These are phyloP conservation scores for Dictyostelium gargantuum DNA, from an alignment of 208 protist species.

Conservation along the genomic window DNA sequence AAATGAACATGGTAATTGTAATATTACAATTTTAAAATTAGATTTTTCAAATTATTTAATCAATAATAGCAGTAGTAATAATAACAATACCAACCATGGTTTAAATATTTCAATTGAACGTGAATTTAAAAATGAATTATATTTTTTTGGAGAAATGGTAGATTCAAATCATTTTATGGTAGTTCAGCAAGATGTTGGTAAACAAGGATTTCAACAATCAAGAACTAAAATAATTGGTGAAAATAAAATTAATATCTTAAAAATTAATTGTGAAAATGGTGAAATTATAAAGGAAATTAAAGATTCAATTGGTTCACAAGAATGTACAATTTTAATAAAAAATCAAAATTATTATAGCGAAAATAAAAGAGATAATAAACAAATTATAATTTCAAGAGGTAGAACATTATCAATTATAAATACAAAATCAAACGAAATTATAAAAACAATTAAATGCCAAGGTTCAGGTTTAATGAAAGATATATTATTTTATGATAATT, in stretches of 20 bases:
- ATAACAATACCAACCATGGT: background rate
- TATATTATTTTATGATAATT: background rate
- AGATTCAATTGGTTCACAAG: background rate
- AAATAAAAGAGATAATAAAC: background rate
- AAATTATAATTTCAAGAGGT: background rate
- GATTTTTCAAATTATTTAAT: background rate
- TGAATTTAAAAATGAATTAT: background rate
- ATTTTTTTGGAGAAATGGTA: slow-evolving; percentile 20
- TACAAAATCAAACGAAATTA: no score
- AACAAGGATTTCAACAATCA: slow-evolving; percentile 5
- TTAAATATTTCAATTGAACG: background rate
- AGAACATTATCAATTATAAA: background rate
- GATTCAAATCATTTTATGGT: background rate
- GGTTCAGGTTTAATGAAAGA: slow-evolving; percentile 39
- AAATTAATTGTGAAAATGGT: background rate
- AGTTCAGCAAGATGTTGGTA: slow-evolving; percentile 36
- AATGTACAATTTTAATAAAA: background rate
- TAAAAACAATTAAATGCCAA: background rate
- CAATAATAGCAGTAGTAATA: no score
- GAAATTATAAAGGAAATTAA: background rate
- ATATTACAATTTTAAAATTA: background rate
- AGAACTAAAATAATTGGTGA: slow-evolving; percentile 14
- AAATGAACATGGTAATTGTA: slow-evolving; percentile 51
- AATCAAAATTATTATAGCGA: background rate
- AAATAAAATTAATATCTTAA: background rate